A percentile compares a stretch with the other conserved stretches of the same genome.
Conservation (phyloP, 2,329 filamentous ascomycete species). For the Trichoderma sp. region DNA sequence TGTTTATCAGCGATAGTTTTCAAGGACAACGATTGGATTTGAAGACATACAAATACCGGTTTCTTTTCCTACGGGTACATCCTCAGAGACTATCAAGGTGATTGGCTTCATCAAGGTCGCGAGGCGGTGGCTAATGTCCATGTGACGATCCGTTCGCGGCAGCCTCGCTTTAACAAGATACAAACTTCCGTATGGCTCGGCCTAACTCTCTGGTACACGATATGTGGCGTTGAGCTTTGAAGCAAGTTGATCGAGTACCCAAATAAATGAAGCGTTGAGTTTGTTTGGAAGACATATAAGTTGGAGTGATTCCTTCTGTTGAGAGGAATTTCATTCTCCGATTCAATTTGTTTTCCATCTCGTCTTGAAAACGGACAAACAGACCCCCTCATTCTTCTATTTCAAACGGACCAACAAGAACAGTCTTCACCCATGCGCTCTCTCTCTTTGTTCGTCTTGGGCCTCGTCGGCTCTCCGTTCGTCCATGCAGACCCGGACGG, state of each 20-base stretch:
- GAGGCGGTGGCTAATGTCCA: background rate
- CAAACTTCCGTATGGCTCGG: background rate
- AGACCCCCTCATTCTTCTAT: background rate
- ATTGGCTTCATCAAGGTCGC: background rate
- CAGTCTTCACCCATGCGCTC: background rate
- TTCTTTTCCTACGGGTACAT: background rate
- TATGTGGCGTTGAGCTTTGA: background rate
- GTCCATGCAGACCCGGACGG: background rate
- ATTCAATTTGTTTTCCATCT: background rate
- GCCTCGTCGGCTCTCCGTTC: background rate
- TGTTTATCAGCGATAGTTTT: conserved; percentile 35
- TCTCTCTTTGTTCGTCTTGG: background rate
- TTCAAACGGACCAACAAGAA: background rate
- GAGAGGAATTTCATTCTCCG: background rate
- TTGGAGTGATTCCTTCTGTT: background rate
- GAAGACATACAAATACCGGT: conserved; percentile 11
- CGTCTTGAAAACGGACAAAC: background rate
- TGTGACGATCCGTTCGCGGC: background rate
- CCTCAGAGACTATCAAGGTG: background rate
- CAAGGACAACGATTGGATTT: conserved; percentile 27
- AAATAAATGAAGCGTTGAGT: background rate
- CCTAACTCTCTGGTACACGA: background rate
- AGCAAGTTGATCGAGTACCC: background rate
- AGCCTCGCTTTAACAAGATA: background rate
- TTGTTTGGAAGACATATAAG: background rate